phyloP scores from a whole-genome alignment of 495 filamentous ascomycete species.

The Annulohypoxylon nitens region DNA sequence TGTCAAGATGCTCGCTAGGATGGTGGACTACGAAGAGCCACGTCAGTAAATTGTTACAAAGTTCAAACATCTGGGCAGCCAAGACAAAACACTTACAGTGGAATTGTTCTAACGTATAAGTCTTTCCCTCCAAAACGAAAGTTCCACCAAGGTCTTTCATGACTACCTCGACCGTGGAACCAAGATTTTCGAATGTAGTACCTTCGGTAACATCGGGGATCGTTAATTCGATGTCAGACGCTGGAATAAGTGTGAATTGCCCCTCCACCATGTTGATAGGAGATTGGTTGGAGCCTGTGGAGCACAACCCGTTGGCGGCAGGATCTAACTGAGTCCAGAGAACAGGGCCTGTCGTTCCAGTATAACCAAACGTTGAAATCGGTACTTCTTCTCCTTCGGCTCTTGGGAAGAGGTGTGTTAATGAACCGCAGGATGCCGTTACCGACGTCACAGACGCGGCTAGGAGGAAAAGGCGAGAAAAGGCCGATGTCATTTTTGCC shows the following conservation, averaged over 20 bases:
- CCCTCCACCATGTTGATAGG: slow-evolving; percentile 68
- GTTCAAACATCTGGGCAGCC: neutral
- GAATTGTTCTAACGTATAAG: slow-evolving; percentile 71
- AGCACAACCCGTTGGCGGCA: slow-evolving; percentile 63
- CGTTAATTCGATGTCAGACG: slow-evolving; percentile 51
- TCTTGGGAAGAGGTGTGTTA: slow-evolving; percentile 54
- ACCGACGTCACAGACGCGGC: slow-evolving; percentile 47
- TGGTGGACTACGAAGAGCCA: slow-evolving; percentile 63
- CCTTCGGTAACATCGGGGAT: slow-evolving; percentile 55
- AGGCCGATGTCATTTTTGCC: slow-evolving; percentile 30
- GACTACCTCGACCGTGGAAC: slow-evolving; percentile 70
- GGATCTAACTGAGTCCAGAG: slow-evolving; percentile 68
- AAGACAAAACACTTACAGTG: slow-evolving; percentile 56
- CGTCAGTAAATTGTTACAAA: neutral
- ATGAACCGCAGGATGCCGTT: slow-evolving; percentile 46
- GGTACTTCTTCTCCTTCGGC: slow-evolving; percentile 52
- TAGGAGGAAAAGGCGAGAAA: slow-evolving; percentile 44
- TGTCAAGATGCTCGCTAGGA: slow-evolving; percentile 74
- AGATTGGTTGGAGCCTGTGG: slow-evolving; percentile 69
- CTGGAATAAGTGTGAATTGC: slow-evolving; percentile 58
- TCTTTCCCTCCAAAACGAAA: slow-evolving; percentile 59
- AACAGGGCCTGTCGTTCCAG: slow-evolving; percentile 65
- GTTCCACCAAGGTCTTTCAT: slow-evolving; percentile 55
- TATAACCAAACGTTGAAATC: slow-evolving; percentile 63
- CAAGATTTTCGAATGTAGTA: slow-evolving; percentile 70